Percentiles rank a stretch among this genome's conserved stretches.
Conservation (phyloP, 228 moss, liverwort and hornwort species). For the Sphagnum fallax region DNA sequence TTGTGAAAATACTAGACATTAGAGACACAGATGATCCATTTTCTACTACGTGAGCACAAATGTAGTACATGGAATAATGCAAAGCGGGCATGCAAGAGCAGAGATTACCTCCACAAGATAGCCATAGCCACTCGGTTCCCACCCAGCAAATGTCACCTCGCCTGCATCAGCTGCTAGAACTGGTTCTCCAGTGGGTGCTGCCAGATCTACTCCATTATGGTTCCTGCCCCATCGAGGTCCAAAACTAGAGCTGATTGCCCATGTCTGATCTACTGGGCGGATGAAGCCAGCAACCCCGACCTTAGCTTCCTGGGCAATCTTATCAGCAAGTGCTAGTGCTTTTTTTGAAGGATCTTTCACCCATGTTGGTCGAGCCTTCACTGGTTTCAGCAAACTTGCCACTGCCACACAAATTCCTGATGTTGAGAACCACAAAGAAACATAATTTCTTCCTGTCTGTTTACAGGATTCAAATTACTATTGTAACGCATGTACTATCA, state of each 20-base stretch:
- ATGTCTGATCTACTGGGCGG: slow-evolving; percentile 20
- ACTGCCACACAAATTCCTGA: not conserved
- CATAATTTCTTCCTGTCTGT: no score
- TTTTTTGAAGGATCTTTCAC: slow-evolving; percentile 23
- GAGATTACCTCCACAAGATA: slow-evolving; percentile 20
- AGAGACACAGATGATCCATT: no score
- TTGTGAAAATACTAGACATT: no score
- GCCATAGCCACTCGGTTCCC: slow-evolving; percentile 26
- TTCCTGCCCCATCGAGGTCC: slow-evolving; percentile 29
- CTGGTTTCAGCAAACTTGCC: not conserved
- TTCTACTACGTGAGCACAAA: no score
- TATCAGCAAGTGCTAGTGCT: slow-evolving; percentile 15
- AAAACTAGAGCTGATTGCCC: slow-evolving; percentile 28
- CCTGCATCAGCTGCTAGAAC: slow-evolving; percentile 25
- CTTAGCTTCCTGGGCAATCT: slow-evolving; percentile 13
- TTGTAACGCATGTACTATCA: slow-evolving; percentile 4
- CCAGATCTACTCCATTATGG: slow-evolving; percentile 32
- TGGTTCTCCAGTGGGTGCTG: slow-evolving; percentile 31
- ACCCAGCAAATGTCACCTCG: slow-evolving; percentile 28
- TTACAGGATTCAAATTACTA: slow-evolving; percentile 9
- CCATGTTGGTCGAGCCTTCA: slow-evolving; percentile 15
- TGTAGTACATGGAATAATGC: not conserved
- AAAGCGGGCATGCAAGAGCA: not conserved
- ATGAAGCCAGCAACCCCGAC: slow-evolving; percentile 32
- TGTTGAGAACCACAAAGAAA: not conserved